These are phyloP conservation scores for Whalleya microplaca DNA, from an alignment of 2,329 filamentous ascomycete genomes.

Conservation along the genomic window DNA sequence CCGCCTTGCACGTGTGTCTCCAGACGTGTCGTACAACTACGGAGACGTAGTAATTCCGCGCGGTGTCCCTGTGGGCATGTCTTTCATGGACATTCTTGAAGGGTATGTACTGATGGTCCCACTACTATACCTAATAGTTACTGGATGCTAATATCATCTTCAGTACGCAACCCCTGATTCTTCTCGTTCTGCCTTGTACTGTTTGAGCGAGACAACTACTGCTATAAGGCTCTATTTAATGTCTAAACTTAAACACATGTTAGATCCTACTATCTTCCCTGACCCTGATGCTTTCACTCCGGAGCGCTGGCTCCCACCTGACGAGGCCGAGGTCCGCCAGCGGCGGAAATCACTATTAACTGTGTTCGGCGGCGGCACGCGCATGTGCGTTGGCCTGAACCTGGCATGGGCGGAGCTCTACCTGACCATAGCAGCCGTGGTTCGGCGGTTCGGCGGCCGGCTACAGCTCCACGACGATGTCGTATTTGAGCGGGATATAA, in stretches of 20 bases:
- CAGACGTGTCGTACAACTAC: slow-evolving; percentile 20
- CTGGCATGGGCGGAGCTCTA: slow-evolving; percentile 9
- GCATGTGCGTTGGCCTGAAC: slow-evolving; percentile 11
- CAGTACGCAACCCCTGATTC: not conserved
- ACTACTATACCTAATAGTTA: not conserved
- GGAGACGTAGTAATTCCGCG: not conserved
- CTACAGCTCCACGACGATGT: not conserved
- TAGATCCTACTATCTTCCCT: not conserved
- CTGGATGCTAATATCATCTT: not conserved
- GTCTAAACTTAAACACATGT: not conserved
- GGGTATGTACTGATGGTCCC: not conserved
- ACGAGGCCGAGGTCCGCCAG: not conserved
- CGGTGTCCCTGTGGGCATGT: slow-evolving; percentile 5
- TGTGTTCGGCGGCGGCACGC: slow-evolving; percentile 7
- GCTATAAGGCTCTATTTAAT: no score
- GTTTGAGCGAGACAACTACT: no score
- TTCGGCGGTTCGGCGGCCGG: not conserved
- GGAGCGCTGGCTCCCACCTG: slow-evolving; percentile 7
- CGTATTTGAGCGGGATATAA: not conserved
- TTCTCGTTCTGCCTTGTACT: not conserved
- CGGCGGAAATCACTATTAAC: slow-evolving; percentile 1
- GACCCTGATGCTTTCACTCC: slow-evolving; percentile 2
- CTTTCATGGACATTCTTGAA: slow-evolving; percentile 1
- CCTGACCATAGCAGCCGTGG: slow-evolving; percentile 1
- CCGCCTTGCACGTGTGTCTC: slow-evolving; percentile 36